Base-by-base conservation (phyloP, 164 flowering plant genomes). In the Sextonia rubra region DNA sequence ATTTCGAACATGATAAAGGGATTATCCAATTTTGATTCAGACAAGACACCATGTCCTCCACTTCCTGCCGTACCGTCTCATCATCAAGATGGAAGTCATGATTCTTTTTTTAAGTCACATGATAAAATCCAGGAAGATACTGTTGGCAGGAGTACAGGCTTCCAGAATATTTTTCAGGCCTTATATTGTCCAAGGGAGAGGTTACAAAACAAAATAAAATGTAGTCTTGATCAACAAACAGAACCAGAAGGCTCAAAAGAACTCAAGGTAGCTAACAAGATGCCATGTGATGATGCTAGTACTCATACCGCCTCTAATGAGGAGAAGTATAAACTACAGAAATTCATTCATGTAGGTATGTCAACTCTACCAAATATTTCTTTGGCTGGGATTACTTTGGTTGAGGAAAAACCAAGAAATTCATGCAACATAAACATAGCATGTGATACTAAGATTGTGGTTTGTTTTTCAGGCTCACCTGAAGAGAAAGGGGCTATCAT, bases 1-100 rank as follows among this genome's bases (percentile, higher is more conserved):
- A 87, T 92, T 72, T 86, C 92, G 22, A 90, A 86, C 80, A 85
- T 92, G 89, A 80, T 83, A 78, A 94, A 88, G 73, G 92, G 91
- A 3, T 69, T 81, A 44, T 52, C 82, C 3, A 82, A 80, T 60
- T 65, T 82, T 17, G 64, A 77, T 69, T 75, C 73, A 69, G 86
- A 82, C 48, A 80, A 71, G 37, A 32, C 65, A 44, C 76, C 82
- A 65, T 72, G 82, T 48, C 74, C 79, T 67, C 76, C 81, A 68
- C 88, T 84, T 68, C 68, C 81, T 30, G 56, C 79, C 25, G 71
- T 70, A 75, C 76, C 76, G 68, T 70, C 82, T 66, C 69, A 76
- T 75, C 55, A 65, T 61, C 76, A 25, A 6, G 67, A 73, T 49
- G 83, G 73, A 65, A 70, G 48, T 72, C 29, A 66, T 71, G 79